phyloP scores from a whole-genome alignment of 164 flowering plant genomes.

The Platanus orientalis region DNA sequence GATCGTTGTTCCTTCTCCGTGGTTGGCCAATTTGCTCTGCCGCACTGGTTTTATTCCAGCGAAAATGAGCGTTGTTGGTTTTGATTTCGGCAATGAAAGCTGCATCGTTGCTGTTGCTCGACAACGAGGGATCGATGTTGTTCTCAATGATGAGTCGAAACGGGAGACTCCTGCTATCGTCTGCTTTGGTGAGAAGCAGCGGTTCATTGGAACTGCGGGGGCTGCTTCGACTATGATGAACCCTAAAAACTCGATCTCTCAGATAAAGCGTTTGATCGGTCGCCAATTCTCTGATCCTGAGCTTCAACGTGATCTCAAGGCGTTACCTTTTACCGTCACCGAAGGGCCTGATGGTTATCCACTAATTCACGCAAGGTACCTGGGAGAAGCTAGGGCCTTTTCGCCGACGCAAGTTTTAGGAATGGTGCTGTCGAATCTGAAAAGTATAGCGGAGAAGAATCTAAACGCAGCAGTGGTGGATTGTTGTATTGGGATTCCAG shows the following conservation, averaged over 20 bases:
- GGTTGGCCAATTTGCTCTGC: not conserved
- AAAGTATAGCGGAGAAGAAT: slow-evolving; percentile 86
- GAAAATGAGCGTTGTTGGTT: slow-evolving; percentile 95
- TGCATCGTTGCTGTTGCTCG: slow-evolving; percentile 91
- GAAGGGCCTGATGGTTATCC: slow-evolving; percentile 97
- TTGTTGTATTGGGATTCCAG: slow-evolving; percentile 92
- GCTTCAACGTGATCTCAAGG: slow-evolving; percentile 66
- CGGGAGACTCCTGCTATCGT: slow-evolving; percentile 92
- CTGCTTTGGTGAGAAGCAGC: slow-evolving; percentile 90
- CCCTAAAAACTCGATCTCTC: slow-evolving; percentile 78
- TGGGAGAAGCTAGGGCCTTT: slow-evolving; percentile 68
- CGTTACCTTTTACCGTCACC: slow-evolving; percentile 66
- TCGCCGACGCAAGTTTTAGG: slow-evolving; percentile 85
- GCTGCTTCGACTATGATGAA: slow-evolving; percentile 87
- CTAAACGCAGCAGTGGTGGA: slow-evolving; percentile 86
- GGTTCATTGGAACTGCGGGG: slow-evolving; percentile 92
- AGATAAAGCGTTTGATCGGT: slow-evolving; percentile 78
- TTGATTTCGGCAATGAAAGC: slow-evolving; percentile 93
- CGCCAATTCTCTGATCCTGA: slow-evolving; percentile 75
- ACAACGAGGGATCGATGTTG: slow-evolving; percentile 93
- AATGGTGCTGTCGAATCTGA: slow-evolving; percentile 81
- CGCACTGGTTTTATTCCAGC: slow-evolving; percentile 1
- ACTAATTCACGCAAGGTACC: slow-evolving; percentile 61
- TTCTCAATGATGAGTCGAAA: slow-evolving; percentile 90
- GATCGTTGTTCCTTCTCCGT: not conserved